Base-by-base conservation (phyloP, 2,329 filamentous ascomycete genomes). In the Alternaria triticimaculans region DNA sequence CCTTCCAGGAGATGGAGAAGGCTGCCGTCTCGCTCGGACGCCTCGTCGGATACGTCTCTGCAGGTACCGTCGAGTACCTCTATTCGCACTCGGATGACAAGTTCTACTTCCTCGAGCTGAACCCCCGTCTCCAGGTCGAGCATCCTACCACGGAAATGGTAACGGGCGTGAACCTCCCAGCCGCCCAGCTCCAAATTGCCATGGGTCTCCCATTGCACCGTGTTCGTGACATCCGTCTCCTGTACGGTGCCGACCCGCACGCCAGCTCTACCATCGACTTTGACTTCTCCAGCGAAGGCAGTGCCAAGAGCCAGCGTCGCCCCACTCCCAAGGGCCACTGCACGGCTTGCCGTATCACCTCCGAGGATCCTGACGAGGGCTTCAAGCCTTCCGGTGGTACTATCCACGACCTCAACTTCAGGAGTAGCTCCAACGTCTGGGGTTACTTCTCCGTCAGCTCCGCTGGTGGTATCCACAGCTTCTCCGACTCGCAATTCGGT, bases 71-170 rank as follows among this genome's bases (percentile, higher is more conserved):
- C 64, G 96, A 99, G 84, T 99, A 99, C 82, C 89, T 99, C 53
- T 99, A 99, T 87, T 99, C 96, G 45, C 94, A 99, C 82, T 86
- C 93, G 18, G 96, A 99, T 73, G 94, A 98, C 87, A 96, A 97
- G 83, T 99, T 99, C 86, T 99, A 98, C 88, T 99, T 99, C 86
- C 86, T 99, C 70, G 96, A 99, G 84, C 85, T 99, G 78, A 99
- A 99, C 86, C 96, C 96, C 54, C 93, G 96, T 93, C 91, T 99
- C 59, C 96, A 99, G 85, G 96, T 99, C 83, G 96, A 99, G 88
- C 96, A 99, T 84, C 96, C 96, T 49, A 99, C 95, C 57, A 99
- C 96, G 26, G 96, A 99, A 82, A 99, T 99, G 96, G 96, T 99
- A 70, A 96, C 92, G 75, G 96, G 96, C 79, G 96, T 99, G 79